Conservation (phyloP, 2,329 filamentous ascomycete species). For the Thyridium curvatum region DNA sequence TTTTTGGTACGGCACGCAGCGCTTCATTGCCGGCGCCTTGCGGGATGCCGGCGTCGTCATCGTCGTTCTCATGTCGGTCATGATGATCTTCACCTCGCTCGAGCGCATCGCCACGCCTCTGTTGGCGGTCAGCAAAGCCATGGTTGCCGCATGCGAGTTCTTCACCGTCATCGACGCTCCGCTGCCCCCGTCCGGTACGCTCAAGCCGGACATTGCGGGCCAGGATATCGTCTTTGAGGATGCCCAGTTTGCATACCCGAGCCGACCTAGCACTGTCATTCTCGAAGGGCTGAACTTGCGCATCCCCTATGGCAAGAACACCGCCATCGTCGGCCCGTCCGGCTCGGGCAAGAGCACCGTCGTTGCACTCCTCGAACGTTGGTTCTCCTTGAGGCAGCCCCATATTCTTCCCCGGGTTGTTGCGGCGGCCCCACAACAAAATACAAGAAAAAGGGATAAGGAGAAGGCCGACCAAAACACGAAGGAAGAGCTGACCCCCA, state of each 20-base stretch:
- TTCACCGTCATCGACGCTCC: constrained; percentile 47
- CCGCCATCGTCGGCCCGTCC: constrained; percentile 67
- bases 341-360: constrained; percentile 72
- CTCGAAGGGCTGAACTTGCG: constrained; percentile 51
- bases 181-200: constrained; percentile 27
- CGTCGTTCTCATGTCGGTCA: constrained; percentile 41
- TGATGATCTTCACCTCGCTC: constrained; percentile 51
- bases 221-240: constrained; percentile 55
- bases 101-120: constrained; percentile 52
- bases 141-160: constrained; percentile 51
- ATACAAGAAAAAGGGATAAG: no score
- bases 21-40: constrained; percentile 25
- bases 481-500: no score
- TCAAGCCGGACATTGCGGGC: constrained; percentile 41
- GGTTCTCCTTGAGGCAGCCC: constrained; percentile 51
- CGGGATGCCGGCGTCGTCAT: constrained; percentile 28
- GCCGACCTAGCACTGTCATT: constrained; percentile 56
- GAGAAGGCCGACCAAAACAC: no score
- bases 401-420: no score
- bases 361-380: constrained; percentile 63
- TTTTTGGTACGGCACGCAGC: constrained; percentile 36
- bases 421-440: no score
- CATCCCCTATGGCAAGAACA: constrained; percentile 59
- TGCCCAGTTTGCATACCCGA: constrained; percentile 70
- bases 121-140: constrained; percentile 51